These are phyloP conservation scores for Tagetes patula DNA, from an alignment of 129 eudicot genomes.

Conservation along the genomic window DNA sequence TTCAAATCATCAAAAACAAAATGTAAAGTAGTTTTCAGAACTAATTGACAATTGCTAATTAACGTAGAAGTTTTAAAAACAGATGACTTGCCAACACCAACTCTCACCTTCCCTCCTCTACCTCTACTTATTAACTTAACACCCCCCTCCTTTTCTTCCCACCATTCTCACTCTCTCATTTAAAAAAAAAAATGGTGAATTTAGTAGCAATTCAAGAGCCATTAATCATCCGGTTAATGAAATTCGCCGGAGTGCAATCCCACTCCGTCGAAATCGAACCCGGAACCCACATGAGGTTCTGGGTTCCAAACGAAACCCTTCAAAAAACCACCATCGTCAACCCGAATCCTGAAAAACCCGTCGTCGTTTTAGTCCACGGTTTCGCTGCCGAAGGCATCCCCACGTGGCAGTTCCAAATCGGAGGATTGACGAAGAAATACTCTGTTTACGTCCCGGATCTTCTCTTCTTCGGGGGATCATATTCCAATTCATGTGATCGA, in stretches of 20 bases:
- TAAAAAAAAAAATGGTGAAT: conserved; percentile 65
- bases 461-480: conserved; percentile 80
- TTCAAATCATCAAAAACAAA: not conserved
- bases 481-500: conserved; percentile 52
- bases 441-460: conserved; percentile 89
- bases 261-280: conserved; percentile 59
- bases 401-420: conserved; percentile 89
- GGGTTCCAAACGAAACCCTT: conserved; percentile 74
- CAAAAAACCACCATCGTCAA: conserved; percentile 33
- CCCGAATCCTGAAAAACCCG: conserved; percentile 59
- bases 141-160: not conserved
- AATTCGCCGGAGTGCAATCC: conserved; percentile 67
- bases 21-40: too few relatives aligned
- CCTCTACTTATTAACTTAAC: not conserved
- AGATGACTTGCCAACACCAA: conserved; percentile 42
- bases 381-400: conserved; percentile 87
- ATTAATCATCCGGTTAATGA: conserved; percentile 56
- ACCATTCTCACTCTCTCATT: not conserved
- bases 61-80: conserved; percentile 13
- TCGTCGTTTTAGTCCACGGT: conserved; percentile 73
- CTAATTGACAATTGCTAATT: not conserved
- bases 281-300: conserved; percentile 73
- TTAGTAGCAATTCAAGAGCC: conserved; percentile 75
- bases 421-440: conserved; percentile 59
- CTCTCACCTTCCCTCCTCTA: conserved; percentile 32